These are phyloP conservation scores for Spongiforma sp. DNA, from an alignment of 1,284 basidiomycete genomes.

Conservation along the genomic window DNA sequence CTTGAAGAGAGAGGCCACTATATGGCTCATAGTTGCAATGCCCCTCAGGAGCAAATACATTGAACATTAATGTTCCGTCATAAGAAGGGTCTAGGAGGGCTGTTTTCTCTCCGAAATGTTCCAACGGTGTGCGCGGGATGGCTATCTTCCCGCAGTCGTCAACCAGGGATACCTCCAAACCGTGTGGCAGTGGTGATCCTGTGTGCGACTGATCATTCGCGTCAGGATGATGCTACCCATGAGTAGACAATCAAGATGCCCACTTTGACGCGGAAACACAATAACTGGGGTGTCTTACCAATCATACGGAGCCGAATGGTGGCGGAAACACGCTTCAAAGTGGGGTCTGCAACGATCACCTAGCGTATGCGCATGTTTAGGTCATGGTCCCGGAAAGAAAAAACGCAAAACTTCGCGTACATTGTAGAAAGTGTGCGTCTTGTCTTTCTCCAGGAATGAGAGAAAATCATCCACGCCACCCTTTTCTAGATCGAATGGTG, in stretches of 20 bases:
- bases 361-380: not conserved
- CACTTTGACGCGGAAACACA: conserved; percentile 7
- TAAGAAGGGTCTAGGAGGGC: not conserved
- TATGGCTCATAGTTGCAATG: conserved; percentile 8
- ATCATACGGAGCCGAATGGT: not conserved
- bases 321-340: not conserved
- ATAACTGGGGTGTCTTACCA: not conserved
- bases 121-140: conserved; percentile 2
- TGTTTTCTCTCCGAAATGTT: not conserved
- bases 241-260: not conserved
- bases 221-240: not conserved
- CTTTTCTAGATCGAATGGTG: not conserved
- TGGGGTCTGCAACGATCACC: conserved; percentile 6
- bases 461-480: conserved; percentile 4
- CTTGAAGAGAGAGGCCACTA: conserved; percentile 12
- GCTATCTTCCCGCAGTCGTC: conserved; percentile 11
- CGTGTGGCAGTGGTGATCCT: conserved; percentile 2
- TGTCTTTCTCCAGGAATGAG: conserved; percentile 5
- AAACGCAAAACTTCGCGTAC: not conserved
- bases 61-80: conserved; percentile 10
- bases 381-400: not conserved
- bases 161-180: conserved; percentile 10
- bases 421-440: conserved; percentile 12
- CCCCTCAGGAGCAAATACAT: conserved; percentile 4
- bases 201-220: conserved; percentile 5